Base-by-base conservation (phyloP, 768 basidiomycete species). In the Artomyces pyxidatus region DNA sequence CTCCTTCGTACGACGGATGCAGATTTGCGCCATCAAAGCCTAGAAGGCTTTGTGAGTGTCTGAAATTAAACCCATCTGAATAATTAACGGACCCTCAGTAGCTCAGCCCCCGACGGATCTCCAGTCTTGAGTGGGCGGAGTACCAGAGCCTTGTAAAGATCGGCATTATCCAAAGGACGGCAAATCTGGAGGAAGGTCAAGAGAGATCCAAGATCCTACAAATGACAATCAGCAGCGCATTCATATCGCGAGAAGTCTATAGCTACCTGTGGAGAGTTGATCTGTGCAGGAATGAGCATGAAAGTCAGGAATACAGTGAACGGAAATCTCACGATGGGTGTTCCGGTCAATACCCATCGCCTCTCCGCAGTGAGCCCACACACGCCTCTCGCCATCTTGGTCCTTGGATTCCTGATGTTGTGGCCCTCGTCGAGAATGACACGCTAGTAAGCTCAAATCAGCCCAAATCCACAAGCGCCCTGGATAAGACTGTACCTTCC, bases 401-500 rank as follows among this genome's bases (percentile, higher is more conserved):
- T 90, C 63, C 75, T 85, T 2, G 87, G 78, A 61, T 95, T 96
- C 45, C 90, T 80, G 53, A 96, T 84, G 22, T 61, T 81, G 60
- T 96, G 93, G 0, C 89, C 93, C 66, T 96, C 93, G 55, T 96
- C 93, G 4, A 94, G 69, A 19, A 95, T 78, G 37, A 94, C 63
- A 49, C 93, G 73, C 82, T 87, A 49, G 16, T 10, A 14, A 7
- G 12, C 45, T n/a, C 11, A 23, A 45, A 25, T 7, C 12, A 2
- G 37, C 29, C 28, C 19, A 43, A 22, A 42, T 26, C 28, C 29
- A 23, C 30, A 21, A 16, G 25, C 11, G 29, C 21, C 10, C 35
- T n/a, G 5, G 9, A 21, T 23, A 6, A 35, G 21, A 21, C 60
- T 64, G 22, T 40, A 81, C 88, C 81, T 92, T 91, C 93, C 93